A percentile compares a stretch with the other conserved stretches of the same genome.
Conservation (phyloP, 495 filamentous ascomycete genomes). For the Xylaria nigripes region DNA sequence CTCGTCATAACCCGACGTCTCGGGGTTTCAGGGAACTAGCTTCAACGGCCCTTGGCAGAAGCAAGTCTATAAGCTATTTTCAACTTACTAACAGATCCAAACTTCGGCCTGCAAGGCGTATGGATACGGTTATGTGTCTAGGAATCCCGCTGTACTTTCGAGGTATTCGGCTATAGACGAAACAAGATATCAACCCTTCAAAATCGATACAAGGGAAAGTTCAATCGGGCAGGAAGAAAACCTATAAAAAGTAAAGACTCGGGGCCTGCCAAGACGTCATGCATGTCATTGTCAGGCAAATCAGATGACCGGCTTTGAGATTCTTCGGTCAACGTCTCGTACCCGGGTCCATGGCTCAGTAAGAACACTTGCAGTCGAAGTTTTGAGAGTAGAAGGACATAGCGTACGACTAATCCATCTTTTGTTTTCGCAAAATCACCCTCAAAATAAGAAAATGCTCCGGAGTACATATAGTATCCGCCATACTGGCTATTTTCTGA, state of each 20-base stretch:
- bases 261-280: background rate
- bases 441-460: background rate
- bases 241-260: background rate
- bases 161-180: background rate
- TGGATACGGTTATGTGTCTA: too few relatives aligned
- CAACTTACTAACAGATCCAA: too few relatives aligned
- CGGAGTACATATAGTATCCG: background rate
- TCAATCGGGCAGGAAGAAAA: slow-evolving; percentile 1
- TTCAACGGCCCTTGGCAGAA: too few relatives aligned
- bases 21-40: too few relatives aligned
- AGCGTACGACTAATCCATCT: background rate
- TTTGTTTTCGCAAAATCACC: background rate
- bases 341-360: background rate
- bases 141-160: too few relatives aligned
- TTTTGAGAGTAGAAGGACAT: background rate
- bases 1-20: too few relatives aligned
- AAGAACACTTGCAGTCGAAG: background rate
- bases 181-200: background rate
- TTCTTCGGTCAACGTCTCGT: background rate
- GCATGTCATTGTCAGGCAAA: background rate
- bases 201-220: background rate
- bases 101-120: too few relatives aligned
- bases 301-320: background rate
- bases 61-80: too few relatives aligned
- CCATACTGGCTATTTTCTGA: background rate